Evolutionary conservation across 2,329 filamentous ascomycete genomes (phyloP).

Genomic region (Aspergillus thermomutatus): DNA sequence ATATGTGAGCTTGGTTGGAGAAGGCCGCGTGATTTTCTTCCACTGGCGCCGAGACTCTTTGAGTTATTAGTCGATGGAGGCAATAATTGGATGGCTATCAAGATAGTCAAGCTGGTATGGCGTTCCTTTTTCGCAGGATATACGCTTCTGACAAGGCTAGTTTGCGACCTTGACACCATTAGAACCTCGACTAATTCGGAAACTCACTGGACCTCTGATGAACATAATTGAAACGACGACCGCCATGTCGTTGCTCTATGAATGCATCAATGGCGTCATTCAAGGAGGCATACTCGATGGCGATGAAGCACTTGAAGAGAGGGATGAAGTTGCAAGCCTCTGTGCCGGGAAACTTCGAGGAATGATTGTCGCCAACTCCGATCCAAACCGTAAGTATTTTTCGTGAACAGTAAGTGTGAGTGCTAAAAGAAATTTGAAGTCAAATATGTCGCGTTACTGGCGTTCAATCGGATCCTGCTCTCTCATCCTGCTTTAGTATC

Average conservation of each 20-base stretch:
- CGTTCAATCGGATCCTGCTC: constrained; percentile 89
- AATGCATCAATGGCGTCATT: constrained; percentile 98
- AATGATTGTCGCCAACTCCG: constrained; percentile 90
- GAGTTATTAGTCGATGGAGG: constrained; percentile 86
- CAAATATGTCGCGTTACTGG: constrained; percentile 93
- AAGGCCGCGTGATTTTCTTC: constrained; percentile 87
- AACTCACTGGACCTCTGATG: constrained; percentile 84
- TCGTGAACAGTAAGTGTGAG: not conserved
- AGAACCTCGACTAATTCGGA: constrained; percentile 86
- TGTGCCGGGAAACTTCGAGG: constrained; percentile 90
- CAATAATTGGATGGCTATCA: constrained; percentile 99
- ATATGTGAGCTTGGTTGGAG: constrained; percentile 95
- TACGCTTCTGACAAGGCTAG: constrained; percentile 45
- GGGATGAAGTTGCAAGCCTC: constrained; percentile 85
- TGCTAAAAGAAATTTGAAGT: constrained; percentile 50
- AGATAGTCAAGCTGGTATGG: constrained; percentile 89
- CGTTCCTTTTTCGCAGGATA: not conserved
- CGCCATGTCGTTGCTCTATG: constrained; percentile 96
- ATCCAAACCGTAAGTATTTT: constrained; percentile 74
- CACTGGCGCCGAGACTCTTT: constrained; percentile 85
- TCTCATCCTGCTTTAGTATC: constrained; percentile 87
- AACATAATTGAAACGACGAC: constrained; percentile 91
- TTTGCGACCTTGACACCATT: constrained; percentile 93
- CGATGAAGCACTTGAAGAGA: constrained; percentile 72
- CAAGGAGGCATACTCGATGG: constrained; percentile 90